Percentiles rank a stretch among this genome's conserved stretches.
phyloP scores from a whole-genome alignment of 1,139 yeast species.

The Blastobotrys arbuscula region DNA sequence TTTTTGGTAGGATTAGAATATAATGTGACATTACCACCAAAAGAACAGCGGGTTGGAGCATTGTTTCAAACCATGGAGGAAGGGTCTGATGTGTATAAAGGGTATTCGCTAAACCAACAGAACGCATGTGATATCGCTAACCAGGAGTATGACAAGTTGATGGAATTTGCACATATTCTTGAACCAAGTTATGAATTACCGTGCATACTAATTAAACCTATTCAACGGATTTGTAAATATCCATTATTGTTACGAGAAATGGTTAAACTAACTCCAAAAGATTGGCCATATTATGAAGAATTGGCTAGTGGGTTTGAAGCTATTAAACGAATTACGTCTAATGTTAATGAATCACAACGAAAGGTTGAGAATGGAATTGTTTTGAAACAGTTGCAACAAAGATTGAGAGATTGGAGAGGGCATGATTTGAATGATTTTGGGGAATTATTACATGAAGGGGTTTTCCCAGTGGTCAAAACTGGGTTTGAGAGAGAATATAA shows the following conservation, averaged over 20 bases:
- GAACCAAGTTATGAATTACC: slow-evolving; percentile 89
- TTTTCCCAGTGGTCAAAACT: slow-evolving; percentile 65
- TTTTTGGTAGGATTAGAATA: slow-evolving; percentile 85
- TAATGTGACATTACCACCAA: slow-evolving; percentile 68
- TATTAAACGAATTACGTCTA: slow-evolving; percentile 68
- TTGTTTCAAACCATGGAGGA: slow-evolving; percentile 71
- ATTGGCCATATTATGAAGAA: slow-evolving; percentile 59
- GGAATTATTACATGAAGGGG: slow-evolving; percentile 71
- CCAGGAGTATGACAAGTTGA: slow-evolving; percentile 54
- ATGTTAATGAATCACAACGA: slow-evolving; percentile 91
- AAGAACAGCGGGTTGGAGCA: slow-evolving; percentile 81
- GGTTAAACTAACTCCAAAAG: slow-evolving; percentile 53
- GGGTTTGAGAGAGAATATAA: slow-evolving; percentile 85
- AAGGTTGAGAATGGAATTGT: slow-evolving; percentile 79
- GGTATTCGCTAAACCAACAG: slow-evolving; percentile 78
- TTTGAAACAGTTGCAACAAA: slow-evolving; percentile 59
- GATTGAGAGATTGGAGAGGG: slow-evolving; percentile 94
- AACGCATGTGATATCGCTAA: slow-evolving; percentile 78
- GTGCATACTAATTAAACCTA: slow-evolving; percentile 85
- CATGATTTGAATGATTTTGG: slow-evolving; percentile 80
- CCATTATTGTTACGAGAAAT: slow-evolving; percentile 78
- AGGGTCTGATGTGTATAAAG: slow-evolving; percentile 84
- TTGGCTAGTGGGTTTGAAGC: slow-evolving; percentile 63
- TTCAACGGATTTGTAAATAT: slow-evolving; percentile 89
- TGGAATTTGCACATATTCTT: slow-evolving; percentile 54